Conservation (phyloP, 2,329 filamentous ascomycete genomes). For the Paraphaeosphaeria minitans region DNA sequence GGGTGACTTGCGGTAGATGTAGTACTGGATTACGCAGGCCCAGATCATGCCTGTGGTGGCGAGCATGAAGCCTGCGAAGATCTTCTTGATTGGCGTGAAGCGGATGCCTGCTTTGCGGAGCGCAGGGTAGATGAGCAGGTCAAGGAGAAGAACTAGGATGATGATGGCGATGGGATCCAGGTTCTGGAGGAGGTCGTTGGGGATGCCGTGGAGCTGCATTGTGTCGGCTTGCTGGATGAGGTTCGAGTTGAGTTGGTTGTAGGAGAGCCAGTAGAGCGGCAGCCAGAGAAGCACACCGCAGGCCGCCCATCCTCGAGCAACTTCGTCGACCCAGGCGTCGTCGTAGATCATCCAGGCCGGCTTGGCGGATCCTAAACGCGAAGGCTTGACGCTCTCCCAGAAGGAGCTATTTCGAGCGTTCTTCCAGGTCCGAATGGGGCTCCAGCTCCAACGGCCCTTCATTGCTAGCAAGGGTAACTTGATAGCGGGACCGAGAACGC, state of each 20-base stretch:
- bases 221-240: conserved; percentile 68
- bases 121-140: conserved; percentile 69
- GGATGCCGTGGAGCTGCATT: conserved; percentile 71
- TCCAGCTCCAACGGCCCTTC: conserved; percentile 63
- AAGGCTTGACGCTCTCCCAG: conserved; percentile 71
- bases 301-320: conserved; percentile 61
- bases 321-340: conserved; percentile 81
- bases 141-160: conserved; percentile 73
- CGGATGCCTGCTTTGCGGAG: conserved; percentile 67
- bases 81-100: conserved; percentile 78
- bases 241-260: conserved; percentile 71
- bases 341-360: conserved; percentile 79
- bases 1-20: conserved; percentile 46
- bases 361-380: conserved; percentile 59
- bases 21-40: conserved; percentile 62
- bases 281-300: neutral
- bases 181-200: conserved; percentile 79
- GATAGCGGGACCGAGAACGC: conserved; percentile 69
- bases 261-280: neutral
- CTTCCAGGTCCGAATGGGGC: conserved; percentile 61
- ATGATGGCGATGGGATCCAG: conserved; percentile 76
- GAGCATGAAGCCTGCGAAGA: conserved; percentile 71
- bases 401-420: conserved; percentile 61
- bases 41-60: conserved; percentile 66
- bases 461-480: conserved; percentile 58